Evolutionary conservation across 257 asterid species (phyloP).

Genomic region (Salvia rosmarinus): DNA sequence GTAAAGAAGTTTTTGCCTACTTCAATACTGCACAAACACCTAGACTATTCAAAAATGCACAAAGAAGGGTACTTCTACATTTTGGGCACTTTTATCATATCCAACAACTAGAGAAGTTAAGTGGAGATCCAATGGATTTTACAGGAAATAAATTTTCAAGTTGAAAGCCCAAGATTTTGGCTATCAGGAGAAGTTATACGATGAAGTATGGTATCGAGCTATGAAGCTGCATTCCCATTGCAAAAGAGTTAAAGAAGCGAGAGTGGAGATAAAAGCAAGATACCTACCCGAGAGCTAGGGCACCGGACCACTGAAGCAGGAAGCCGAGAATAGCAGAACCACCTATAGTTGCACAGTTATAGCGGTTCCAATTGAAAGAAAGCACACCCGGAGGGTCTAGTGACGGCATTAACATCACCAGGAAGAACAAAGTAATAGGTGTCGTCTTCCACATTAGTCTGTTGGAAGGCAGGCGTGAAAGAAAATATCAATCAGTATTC

Average conservation of each 20-base stretch:
- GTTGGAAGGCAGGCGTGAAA: slow-evolving; percentile 28
- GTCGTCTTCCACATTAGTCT: slow-evolving; percentile 99
- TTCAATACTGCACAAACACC: too few relatives aligned
- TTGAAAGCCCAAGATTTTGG: not conserved
- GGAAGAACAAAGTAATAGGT: slow-evolving; percentile 86
- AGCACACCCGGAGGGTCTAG: slow-evolving; percentile 96
- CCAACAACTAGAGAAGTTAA: too few relatives aligned
- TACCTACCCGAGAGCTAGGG: slow-evolving; percentile 95
- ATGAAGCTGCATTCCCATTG: slow-evolving; percentile 40
- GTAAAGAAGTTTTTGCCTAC: too few relatives aligned
- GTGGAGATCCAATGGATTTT: slow-evolving; percentile 3
- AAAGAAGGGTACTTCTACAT: not conserved
- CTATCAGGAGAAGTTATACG: not conserved
- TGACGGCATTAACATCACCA: slow-evolving; percentile 86
- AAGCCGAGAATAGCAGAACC: slow-evolving; percentile 91
- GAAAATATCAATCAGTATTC: not conserved
- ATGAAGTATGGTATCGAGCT: not conserved
- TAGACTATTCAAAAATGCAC: too few relatives aligned
- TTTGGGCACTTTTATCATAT: not conserved
- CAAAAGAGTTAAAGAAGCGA: slow-evolving; percentile 5
- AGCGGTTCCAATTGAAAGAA: slow-evolving; percentile 68
- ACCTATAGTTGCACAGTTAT: slow-evolving; percentile 63
- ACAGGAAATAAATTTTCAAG: not conserved
- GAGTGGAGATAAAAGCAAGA: slow-evolving; percentile 15
- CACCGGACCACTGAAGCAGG: slow-evolving; percentile 99